Base-by-base conservation (phyloP, 1,139 yeast genomes). In the Candida anutae region DNA sequence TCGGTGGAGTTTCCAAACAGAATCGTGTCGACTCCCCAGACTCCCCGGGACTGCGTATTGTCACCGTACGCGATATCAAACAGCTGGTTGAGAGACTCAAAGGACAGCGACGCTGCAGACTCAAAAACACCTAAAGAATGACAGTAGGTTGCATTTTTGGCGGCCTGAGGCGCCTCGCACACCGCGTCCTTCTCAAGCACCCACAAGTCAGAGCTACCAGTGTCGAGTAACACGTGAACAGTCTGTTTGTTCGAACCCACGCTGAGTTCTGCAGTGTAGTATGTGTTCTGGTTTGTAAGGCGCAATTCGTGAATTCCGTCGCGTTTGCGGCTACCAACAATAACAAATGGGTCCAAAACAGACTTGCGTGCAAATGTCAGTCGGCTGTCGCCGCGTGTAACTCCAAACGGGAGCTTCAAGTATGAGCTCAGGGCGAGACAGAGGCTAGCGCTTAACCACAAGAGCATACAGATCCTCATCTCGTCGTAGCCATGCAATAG, bases 61-160 rank as follows among this genome's bases (percentile, higher is more conserved):
- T 82, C 94, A 17, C 77, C 88, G 42, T 83, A 83, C 17, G 53
- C 34, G 40, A 80, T 80, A 27, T 26, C 12, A 35, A 65, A 65
- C 1, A 35, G 33, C 2, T 54, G 48, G 3, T 44, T 38, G 47
- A 59, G 62, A 2, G 62, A 28, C 26, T 45, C 48, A 4, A 67
- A 59, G 22, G 29, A 13, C 4, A 45, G 28, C 3, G 37, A 34
- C 16, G 32, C 31, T n/a, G n/a, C n/a, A n/a, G n/a, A n/a, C n/a
- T n/a, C n/a, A n/a, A n/a, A n/a, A n/a, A n/a, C n/a, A n/a, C n/a
- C n/a, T n/a, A n/a, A n/a, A n/a, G n/a, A n/a, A n/a, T n/a, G n/a
- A 13, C 26, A 29, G 15, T n/a, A n/a, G n/a, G n/a, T n/a, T n/a
- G 26, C 33, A 6, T 22, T 18, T 4, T 21, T 35, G 15, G 22